These are phyloP conservation scores for Schrenkiella parvula DNA, from an alignment of 345 rosid genomes.

Conservation along the genomic window DNA sequence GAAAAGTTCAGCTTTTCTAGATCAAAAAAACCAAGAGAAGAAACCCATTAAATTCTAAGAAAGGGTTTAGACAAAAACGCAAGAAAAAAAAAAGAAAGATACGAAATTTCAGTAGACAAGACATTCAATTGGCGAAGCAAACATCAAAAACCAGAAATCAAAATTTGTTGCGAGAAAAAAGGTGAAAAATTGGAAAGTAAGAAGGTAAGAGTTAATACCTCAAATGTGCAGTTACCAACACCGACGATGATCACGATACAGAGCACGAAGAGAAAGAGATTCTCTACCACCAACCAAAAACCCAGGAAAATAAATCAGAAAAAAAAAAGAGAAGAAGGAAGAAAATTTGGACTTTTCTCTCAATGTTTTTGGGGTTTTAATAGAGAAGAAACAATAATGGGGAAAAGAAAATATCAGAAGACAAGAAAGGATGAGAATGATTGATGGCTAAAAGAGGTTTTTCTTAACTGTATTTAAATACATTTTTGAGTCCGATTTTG, in stretches of 20 bases:
- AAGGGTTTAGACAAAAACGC: conserved; percentile 18
- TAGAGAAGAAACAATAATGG: conserved; percentile 19
- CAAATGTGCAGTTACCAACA: conserved; percentile 37
- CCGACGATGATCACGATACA: conserved; percentile 38
- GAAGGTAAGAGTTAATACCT: conserved; percentile 24
- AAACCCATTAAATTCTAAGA: background rate
- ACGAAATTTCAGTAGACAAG: background rate
- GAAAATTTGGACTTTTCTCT: conserved; percentile 27
- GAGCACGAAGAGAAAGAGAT: conserved; percentile 18
- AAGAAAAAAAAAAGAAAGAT: background rate
- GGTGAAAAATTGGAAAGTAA: conserved; percentile 6
- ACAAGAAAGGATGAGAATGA: conserved; percentile 31
- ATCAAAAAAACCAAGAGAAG: background rate
- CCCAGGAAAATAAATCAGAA: background rate
- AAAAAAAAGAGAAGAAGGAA: conserved; percentile 11
- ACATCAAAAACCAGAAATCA: conserved; percentile 15
- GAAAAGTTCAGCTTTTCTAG: background rate
- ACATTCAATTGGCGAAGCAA: background rate
- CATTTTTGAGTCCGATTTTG: conserved; percentile 34
- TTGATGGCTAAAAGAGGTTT: conserved; percentile 22
- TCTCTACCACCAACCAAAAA: conserved; percentile 29
- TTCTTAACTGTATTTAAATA: conserved; percentile 37
- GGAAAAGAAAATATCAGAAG: background rate
- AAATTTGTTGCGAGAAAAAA: background rate
- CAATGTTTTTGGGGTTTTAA: background rate